Conservation (phyloP, 768 basidiomycete genomes). For the Lentinula sp. region DNA sequence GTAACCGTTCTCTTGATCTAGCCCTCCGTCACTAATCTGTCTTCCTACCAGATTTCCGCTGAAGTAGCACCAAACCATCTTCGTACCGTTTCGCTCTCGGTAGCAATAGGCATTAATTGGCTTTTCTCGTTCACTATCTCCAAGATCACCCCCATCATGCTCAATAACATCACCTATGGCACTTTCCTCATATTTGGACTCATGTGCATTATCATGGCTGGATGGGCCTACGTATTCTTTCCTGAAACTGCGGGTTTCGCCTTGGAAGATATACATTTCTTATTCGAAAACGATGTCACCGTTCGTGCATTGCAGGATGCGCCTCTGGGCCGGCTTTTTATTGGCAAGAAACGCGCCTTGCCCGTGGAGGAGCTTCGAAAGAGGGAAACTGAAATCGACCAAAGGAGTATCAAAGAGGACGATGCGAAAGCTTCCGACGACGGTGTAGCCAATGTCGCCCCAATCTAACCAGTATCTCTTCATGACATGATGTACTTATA, state of each 20-base stretch:
- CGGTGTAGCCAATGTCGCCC: neutral
- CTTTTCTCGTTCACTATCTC: slow-evolving; percentile 40
- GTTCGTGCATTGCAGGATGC: slow-evolving; percentile 32
- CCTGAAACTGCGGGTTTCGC: slow-evolving; percentile 43
- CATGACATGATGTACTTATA: no score
- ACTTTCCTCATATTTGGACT: slow-evolving; percentile 38
- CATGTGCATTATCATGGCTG: slow-evolving; percentile 33
- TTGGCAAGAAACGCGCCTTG: slow-evolving; percentile 11
- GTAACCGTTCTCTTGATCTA: slow-evolving; percentile 4
- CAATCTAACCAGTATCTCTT: neutral
- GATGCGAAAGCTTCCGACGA: neutral
- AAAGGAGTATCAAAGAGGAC: neutral
- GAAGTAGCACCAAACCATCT: slow-evolving; percentile 41
- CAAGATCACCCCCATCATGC: slow-evolving; percentile 17
- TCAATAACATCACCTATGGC: slow-evolving; percentile 24
- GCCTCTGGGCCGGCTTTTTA: slow-evolving; percentile 26
- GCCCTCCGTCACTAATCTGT: neutral
- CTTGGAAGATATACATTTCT: slow-evolving; percentile 38
- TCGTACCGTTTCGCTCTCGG: slow-evolving; percentile 29
- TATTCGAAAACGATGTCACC: slow-evolving; percentile 35
- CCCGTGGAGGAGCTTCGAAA: slow-evolving; percentile 17
- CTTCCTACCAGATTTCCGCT: slow-evolving; percentile 11
- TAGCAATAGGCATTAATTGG: slow-evolving; percentile 38
- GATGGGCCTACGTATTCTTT: slow-evolving; percentile 37
- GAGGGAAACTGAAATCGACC: neutral